These are phyloP conservation scores for Tricholoma furcatifolium DNA, from an alignment of 768 basidiomycete species.

Conservation along the genomic window DNA sequence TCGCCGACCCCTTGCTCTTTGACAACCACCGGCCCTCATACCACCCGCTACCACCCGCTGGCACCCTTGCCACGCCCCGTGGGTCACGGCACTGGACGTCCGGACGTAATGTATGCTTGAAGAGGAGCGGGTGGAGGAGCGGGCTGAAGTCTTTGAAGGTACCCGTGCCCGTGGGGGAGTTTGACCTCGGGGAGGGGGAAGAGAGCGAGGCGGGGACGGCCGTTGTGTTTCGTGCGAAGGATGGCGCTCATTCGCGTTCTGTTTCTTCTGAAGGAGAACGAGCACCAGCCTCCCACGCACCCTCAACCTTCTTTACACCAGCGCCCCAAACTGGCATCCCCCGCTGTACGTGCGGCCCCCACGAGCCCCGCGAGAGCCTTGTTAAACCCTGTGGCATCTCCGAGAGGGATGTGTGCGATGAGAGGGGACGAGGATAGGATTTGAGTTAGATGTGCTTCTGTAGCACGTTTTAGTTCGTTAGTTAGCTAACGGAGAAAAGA, in stretches of 20 bases:
- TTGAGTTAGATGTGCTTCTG: conserved; percentile 21
- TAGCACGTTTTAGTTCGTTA: conserved; percentile 26
- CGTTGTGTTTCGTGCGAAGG: conserved; percentile 29
- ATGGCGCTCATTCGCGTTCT: too few relatives aligned
- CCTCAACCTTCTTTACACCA: too few relatives aligned
- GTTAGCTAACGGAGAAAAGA: conserved; percentile 1
- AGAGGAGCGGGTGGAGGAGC: conserved; percentile 56
- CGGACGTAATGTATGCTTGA: conserved; percentile 42
- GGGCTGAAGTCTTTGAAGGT: conserved; percentile 77
- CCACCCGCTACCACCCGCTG: conserved; percentile 56
- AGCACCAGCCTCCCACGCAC: too few relatives aligned
- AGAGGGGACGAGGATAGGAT: too few relatives aligned
- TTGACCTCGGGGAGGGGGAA: conserved; percentile 36
- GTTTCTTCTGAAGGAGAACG: too few relatives aligned
- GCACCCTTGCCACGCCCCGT: conserved; percentile 40
- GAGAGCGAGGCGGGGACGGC: conserved; percentile 25
- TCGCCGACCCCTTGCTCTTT: conserved; percentile 53
- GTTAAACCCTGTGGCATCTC: too few relatives aligned
- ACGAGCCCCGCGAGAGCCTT: too few relatives aligned
- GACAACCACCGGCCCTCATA: conserved; percentile 46
- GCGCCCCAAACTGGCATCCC: too few relatives aligned
- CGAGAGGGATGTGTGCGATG: too few relatives aligned
- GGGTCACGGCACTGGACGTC: conserved; percentile 46
- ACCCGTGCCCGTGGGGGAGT: conserved; percentile 34
- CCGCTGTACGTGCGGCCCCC: too few relatives aligned